These are phyloP conservation scores for Vitis hybrid DNA, from an alignment of 177 flowering plant genomes.

Conservation along the genomic window DNA sequence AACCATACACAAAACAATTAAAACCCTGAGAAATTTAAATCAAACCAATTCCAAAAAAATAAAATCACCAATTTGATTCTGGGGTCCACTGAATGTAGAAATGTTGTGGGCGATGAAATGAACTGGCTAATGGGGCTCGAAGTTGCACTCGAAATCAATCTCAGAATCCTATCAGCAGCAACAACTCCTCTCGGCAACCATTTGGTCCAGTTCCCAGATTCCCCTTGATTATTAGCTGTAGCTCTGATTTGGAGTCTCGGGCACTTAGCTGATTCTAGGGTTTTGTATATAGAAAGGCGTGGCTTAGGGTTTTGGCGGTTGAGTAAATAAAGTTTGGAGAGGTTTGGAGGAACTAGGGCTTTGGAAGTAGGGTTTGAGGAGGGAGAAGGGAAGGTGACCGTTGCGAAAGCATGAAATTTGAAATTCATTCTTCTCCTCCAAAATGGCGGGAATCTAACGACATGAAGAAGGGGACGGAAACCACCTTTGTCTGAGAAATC, in stretches of 20 bases:
- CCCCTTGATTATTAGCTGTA: conserved; percentile 23
- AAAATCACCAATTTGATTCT: conserved; percentile 79
- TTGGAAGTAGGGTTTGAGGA: conserved; percentile 10
- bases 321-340: neutral
- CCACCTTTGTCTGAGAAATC: too few relatives aligned
- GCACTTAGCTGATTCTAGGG: conserved; percentile 7
- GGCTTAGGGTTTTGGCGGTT: conserved; percentile 11
- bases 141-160: conserved; percentile 71
- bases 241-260: conserved; percentile 20
- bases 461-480: neutral
- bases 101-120: conserved; percentile 80
- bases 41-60: neutral
- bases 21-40: neutral
- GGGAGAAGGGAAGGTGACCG: conserved; percentile 21
- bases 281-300: conserved; percentile 11
- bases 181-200: conserved; percentile 50
- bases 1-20: neutral
- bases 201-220: conserved; percentile 41
- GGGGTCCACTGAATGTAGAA: conserved; percentile 85
- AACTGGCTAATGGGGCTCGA: conserved; percentile 90
- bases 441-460: neutral
- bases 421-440: conserved; percentile 8
- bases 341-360: conserved; percentile 21
- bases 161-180: conserved; percentile 63
- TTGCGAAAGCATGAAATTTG: conserved; percentile 20